phyloP scores from a whole-genome alignment of 805 yeast species.

The Cyberlindnera saturnus region DNA sequence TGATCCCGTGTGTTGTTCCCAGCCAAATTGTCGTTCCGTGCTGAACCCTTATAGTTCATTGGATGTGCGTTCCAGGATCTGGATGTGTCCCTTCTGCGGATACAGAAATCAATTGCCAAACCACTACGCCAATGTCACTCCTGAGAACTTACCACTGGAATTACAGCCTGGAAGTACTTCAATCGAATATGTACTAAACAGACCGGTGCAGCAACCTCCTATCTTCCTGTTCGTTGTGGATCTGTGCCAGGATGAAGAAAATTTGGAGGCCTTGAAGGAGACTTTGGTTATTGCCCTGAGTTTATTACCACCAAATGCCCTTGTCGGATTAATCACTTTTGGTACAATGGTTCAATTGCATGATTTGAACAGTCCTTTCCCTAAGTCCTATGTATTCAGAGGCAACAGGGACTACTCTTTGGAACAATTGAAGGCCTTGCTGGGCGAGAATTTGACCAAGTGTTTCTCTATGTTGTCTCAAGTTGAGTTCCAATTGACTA shows the following conservation, averaged over 20 bases:
- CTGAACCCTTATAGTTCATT: slow-evolving; percentile 83
- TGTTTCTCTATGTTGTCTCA: slow-evolving; percentile 70
- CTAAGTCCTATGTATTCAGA: slow-evolving; percentile 76
- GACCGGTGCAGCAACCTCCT: slow-evolving; percentile 82
- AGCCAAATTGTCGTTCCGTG: slow-evolving; percentile 73
- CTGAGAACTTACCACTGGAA: slow-evolving; percentile 77
- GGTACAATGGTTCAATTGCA: slow-evolving; percentile 91
- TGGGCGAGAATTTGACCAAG: slow-evolving; percentile 40
- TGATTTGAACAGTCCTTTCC: slow-evolving; percentile 65
- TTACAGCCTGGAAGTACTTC: slow-evolving; percentile 63
- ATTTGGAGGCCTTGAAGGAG: slow-evolving; percentile 76
- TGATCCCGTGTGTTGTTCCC: slow-evolving; percentile 79
- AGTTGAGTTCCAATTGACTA: slow-evolving; percentile 79
- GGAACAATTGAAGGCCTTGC: slow-evolving; percentile 53
- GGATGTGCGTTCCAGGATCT: slow-evolving; percentile 66
- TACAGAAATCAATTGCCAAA: slow-evolving; percentile 76
- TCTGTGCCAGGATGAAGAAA: slow-evolving; percentile 84
- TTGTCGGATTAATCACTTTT: slow-evolving; percentile 80
- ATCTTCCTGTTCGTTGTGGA: slow-evolving; percentile 82
- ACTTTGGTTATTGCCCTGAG: slow-evolving; percentile 69
- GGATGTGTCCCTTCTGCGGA: slow-evolving; percentile 85
- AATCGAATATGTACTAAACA: slow-evolving; percentile 76
- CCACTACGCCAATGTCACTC: slow-evolving; percentile 71
- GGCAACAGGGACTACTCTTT: slow-evolving; percentile 78
- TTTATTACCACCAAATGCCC: slow-evolving; percentile 82